Percentiles rank a stretch among this genome's conserved stretches.
These are phyloP conservation scores for Acer negundo DNA, from an alignment of 345 rosid species.

Conservation along the genomic window DNA sequence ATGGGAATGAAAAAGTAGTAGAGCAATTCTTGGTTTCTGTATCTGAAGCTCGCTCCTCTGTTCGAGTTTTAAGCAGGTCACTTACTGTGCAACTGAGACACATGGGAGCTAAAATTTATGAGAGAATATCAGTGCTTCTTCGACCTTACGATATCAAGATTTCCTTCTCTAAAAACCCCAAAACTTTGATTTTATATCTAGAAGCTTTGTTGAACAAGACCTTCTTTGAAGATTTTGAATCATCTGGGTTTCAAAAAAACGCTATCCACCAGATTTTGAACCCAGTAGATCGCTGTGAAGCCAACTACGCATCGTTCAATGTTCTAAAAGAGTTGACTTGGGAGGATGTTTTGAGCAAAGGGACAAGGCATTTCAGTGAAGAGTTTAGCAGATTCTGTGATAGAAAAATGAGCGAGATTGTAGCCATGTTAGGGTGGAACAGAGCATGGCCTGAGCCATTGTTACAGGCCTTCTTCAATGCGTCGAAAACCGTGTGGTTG, in stretches of 20 bases:
- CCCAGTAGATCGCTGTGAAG: conserved; percentile 74
- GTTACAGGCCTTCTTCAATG: conserved; percentile 77
- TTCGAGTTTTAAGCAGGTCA: conserved; percentile 64
- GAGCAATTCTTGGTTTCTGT: conserved; percentile 65
- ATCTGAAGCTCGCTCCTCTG: conserved; percentile 69
- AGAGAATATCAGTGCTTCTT: conserved; percentile 63
- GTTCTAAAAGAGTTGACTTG: conserved; percentile 65
- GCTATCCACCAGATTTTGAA: conserved; percentile 59
- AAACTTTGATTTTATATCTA: conserved; percentile 54
- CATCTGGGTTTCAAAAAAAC: conserved; percentile 64
- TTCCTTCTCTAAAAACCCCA: conserved; percentile 62
- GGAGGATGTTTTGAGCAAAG: conserved; percentile 82
- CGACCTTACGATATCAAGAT: conserved; percentile 70
- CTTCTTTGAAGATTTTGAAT: conserved; percentile 90
- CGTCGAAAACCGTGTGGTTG: conserved; percentile 85
- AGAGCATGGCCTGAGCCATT: conserved; percentile 89
- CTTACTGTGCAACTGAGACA: conserved; percentile 61
- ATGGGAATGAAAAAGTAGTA: conserved; percentile 48
- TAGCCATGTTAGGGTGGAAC: conserved; percentile 77
- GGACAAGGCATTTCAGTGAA: conserved; percentile 87
- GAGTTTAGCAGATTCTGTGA: conserved; percentile 88
- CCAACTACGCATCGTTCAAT: conserved; percentile 59
- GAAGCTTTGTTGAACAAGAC: conserved; percentile 71
- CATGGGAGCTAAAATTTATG: conserved; percentile 60
- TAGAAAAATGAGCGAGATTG: conserved; percentile 89